Conservation (phyloP, 2,329 filamentous ascomycete genomes). For the Ambrosiella cleistominuta region DNA sequence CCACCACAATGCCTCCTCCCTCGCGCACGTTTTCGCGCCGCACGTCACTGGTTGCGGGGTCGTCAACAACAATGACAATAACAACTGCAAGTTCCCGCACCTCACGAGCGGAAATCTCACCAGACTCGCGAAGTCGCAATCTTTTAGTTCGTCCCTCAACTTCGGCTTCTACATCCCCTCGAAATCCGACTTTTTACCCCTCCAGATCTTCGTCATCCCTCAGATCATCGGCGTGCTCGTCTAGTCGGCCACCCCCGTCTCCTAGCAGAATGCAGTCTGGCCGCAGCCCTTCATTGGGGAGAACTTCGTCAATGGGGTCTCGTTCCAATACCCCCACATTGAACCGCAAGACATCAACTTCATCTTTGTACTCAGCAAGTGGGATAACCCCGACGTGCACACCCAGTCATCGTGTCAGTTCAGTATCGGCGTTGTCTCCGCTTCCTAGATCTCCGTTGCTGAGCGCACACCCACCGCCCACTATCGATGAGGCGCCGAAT, state of each 20-base stretch:
- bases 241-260: conserved; percentile 23
- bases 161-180: conserved; percentile 5
- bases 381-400: conserved; percentile 16
- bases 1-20: conserved; percentile 5
- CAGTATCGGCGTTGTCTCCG: conserved; percentile 28
- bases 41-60: conserved; percentile 9
- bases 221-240: conserved; percentile 19
- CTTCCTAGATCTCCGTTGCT: conserved; percentile 22
- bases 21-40: conserved; percentile 7
- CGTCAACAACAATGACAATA: conserved; percentile 15
- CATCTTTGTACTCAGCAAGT: conserved; percentile 35
- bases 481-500: conserved; percentile 25
- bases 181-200: conserved; percentile 6
- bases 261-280: conserved; percentile 23
- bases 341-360: conserved; percentile 38
- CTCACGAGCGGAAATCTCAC: conserved; percentile 16
- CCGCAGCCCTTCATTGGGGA: conserved; percentile 24
- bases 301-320: conserved; percentile 21
- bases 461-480: conserved; percentile 14
- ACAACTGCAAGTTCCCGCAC: conserved; percentile 6
- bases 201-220: conserved; percentile 13
- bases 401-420: conserved; percentile 3
- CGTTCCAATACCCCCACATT: conserved; percentile 33
- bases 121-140: conserved; percentile 12
- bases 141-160: not conserved